These are phyloP conservation scores for Panicum hallii DNA, from an alignment of 202 grass and related monocot genomes.

Conservation along the genomic window DNA sequence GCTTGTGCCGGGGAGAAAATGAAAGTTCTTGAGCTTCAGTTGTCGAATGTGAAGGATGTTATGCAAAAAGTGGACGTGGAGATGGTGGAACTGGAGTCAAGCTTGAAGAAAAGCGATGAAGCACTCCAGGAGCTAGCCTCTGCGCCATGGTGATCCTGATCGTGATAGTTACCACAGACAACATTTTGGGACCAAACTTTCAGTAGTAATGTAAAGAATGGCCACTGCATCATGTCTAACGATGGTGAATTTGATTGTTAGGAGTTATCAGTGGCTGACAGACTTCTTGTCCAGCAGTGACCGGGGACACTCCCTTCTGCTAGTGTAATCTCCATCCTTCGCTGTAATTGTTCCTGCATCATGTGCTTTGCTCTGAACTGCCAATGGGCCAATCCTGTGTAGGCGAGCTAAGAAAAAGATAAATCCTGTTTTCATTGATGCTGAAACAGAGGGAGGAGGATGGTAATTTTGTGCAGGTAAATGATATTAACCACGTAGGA, in stretches of 20 bases:
- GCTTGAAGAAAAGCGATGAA: neutral
- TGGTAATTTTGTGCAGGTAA: neutral
- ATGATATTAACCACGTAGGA: neutral
- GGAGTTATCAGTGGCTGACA: no score
- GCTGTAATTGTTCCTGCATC: neutral
- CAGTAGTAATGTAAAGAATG: neutral
- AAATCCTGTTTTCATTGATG: neutral
- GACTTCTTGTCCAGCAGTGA: no score
- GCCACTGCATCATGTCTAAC: neutral
- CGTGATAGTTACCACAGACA: neutral
- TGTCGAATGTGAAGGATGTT: slow-evolving; percentile 27
- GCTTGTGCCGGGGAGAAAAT: slow-evolving; percentile 6
- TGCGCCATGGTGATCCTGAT: slow-evolving; percentile 32
- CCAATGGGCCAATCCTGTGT: neutral
- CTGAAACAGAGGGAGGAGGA: neutral
- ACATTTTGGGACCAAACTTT: slow-evolving; percentile 14
- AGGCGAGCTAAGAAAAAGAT: neutral
- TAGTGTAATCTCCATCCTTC: neutral
- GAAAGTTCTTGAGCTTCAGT: slow-evolving; percentile 36
- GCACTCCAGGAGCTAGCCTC: slow-evolving; percentile 23
- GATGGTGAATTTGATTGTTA: no score
- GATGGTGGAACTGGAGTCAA: slow-evolving; percentile 37
- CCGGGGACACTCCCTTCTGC: neutral
- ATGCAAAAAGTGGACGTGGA: slow-evolving; percentile 35
- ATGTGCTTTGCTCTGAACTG: neutral